Evolutionary conservation across 2,329 filamentous ascomycete species (phyloP).

Genomic region (Diaporthe caulivora): DNA sequence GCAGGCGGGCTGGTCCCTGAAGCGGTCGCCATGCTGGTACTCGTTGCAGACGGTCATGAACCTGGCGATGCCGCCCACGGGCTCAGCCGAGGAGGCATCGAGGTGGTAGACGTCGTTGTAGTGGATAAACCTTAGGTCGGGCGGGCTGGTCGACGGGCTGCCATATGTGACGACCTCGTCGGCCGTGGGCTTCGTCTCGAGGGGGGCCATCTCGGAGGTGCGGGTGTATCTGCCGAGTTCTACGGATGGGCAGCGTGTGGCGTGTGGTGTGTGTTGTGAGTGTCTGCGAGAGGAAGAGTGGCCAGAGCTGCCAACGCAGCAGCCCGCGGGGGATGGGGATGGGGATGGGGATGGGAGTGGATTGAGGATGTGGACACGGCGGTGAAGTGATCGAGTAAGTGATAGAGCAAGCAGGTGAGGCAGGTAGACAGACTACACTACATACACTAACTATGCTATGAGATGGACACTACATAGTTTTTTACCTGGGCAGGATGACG

Average conservation of each 20-base stretch:
- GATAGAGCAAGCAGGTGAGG: too few species aligned
- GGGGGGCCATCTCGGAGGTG: conserved; percentile 27
- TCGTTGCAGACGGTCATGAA: conserved; percentile 84
- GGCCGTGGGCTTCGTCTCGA: conserved; percentile 35
- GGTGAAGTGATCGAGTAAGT: neutral
- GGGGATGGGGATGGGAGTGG: neutral
- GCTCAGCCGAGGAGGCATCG: conserved; percentile 80
- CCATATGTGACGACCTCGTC: conserved; percentile 47
- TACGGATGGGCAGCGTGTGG: neutral
- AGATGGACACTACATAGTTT: too few species aligned
- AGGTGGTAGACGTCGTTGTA: conserved; percentile 97
- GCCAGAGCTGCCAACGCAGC: conserved; percentile 17
- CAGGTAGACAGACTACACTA: neutral
- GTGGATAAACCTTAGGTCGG: conserved; percentile 85
- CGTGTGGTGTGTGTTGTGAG: neutral
- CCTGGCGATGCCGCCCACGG: conserved; percentile 82
- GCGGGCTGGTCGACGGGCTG: conserved; percentile 52
- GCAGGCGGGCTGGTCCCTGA: conserved; percentile 72
- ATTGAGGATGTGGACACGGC: conserved; percentile 5
- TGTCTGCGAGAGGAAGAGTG: neutral
- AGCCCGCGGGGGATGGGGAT: neutral
- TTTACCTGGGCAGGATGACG: too few species aligned
- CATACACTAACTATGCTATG: too few species aligned
- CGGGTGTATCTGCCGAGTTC: neutral
- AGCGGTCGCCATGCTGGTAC: conserved; percentile 75